Evolutionary conservation across 768 basidiomycete genomes (phyloP).

Genomic region (Hericium alpestre): DNA sequence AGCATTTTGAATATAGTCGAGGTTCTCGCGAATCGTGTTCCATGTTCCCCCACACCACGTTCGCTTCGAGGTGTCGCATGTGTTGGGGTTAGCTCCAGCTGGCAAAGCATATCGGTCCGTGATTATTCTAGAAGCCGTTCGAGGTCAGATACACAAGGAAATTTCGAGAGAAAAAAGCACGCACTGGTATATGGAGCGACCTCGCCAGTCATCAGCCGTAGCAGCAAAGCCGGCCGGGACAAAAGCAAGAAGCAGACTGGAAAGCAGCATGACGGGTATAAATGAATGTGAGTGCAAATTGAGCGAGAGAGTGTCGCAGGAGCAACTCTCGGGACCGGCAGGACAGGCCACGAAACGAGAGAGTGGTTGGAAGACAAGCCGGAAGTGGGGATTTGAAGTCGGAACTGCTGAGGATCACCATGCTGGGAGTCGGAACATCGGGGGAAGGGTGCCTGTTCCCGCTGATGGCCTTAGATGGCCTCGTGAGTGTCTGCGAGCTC

Average conservation of each 20-base stretch:
- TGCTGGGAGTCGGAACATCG: too few relatives aligned
- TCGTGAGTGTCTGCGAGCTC: too few relatives aligned
- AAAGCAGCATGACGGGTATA: not conserved
- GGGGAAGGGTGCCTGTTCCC: too few relatives aligned
- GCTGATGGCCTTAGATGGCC: too few relatives aligned
- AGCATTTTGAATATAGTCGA: conserved; percentile 79
- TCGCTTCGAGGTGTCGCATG: conserved; percentile 49
- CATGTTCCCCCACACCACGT: conserved; percentile 87
- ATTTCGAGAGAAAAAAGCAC: conserved; percentile 10
- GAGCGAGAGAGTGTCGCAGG: too few relatives aligned
- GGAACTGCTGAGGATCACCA: too few relatives aligned
- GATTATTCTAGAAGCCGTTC: conserved; percentile 36
- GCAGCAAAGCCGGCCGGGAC: conserved; percentile 36
- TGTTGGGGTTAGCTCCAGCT: conserved; percentile 34
- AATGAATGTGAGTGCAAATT: too few relatives aligned
- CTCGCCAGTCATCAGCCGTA: conserved; percentile 64
- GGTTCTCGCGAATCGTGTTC: conserved; percentile 58
- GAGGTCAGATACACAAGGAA: not conserved
- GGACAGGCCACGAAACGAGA: too few relatives aligned
- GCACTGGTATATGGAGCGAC: conserved; percentile 73
- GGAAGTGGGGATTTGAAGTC: too few relatives aligned
- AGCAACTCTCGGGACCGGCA: too few relatives aligned
- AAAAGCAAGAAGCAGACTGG: conserved; percentile 12
- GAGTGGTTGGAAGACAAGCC: too few relatives aligned
- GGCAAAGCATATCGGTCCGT: conserved; percentile 72